Evolutionary conservation across 495 filamentous ascomycete genomes (phyloP).

Genomic region (Lasiosphaeria hispida): DNA sequence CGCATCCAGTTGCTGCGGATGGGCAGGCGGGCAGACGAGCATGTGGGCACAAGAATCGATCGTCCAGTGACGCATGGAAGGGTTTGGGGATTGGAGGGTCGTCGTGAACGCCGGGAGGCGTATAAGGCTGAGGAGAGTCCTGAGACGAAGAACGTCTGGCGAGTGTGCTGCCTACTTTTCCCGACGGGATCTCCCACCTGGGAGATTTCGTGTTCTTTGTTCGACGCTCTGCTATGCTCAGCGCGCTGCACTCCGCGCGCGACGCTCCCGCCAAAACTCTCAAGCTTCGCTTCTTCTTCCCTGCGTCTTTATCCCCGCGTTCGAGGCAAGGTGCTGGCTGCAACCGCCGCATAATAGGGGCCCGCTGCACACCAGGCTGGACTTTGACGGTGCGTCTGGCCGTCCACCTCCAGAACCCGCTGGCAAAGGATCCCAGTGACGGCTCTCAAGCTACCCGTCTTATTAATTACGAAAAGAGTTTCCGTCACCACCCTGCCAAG

Average conservation of each 20-base stretch:
- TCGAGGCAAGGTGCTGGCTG: conserved; percentile 9
- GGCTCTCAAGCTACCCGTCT: too few species aligned
- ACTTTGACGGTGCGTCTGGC: not conserved
- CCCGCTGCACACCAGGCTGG: not conserved
- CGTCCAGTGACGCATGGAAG: not conserved
- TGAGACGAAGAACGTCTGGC: conserved; percentile 4
- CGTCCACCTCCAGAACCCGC: not conserved
- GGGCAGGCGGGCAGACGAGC: not conserved
- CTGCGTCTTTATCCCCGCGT: conserved; percentile 1
- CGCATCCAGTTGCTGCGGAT: conserved; percentile 9
- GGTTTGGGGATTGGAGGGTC: not conserved
- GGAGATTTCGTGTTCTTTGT: not conserved
- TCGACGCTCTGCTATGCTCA: not conserved
- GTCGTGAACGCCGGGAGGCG: not conserved
- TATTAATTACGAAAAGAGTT: not conserved
- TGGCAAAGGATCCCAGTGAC: too few species aligned
- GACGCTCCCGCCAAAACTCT: not conserved
- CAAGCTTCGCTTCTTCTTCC: conserved; percentile 3
- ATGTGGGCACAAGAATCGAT: not conserved
- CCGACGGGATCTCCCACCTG: conserved; percentile 9
- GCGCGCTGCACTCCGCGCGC: too few species aligned
- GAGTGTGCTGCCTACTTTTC: conserved; percentile 1
- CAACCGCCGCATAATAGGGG: conserved; percentile 7
- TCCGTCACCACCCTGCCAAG: conserved; percentile 13
- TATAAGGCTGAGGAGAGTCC: conserved; percentile 13